Evolutionary conservation across 768 basidiomycete genomes (phyloP).

Genomic region (Nidularia sp.): DNA sequence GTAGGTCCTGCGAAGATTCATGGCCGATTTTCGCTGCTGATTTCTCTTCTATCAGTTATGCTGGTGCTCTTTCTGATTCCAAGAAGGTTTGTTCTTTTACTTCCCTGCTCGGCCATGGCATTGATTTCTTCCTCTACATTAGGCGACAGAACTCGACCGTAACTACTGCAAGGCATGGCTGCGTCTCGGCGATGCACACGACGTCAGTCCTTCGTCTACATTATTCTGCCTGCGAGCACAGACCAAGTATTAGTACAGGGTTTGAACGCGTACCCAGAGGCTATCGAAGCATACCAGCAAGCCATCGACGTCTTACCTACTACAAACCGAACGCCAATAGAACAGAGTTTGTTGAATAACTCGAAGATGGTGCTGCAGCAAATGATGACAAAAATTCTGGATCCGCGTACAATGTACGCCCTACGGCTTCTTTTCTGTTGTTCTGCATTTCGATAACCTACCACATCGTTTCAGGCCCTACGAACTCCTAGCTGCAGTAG

Average conservation of each 20-base stretch:
- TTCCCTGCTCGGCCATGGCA: too few relatives aligned
- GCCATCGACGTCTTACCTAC: conserved; percentile 3
- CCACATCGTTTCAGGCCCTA: conserved; percentile 3
- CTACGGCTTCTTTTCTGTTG: background rate
- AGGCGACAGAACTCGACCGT: conserved; percentile 6
- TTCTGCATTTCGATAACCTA: background rate
- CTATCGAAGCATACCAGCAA: conserved; percentile 14
- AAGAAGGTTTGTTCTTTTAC: background rate
- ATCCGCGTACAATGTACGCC: conserved; percentile 8
- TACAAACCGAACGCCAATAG: background rate
- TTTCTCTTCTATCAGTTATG: background rate
- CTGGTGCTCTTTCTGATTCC: background rate
- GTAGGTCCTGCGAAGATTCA: conserved; percentile 9
- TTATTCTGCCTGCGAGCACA: background rate
- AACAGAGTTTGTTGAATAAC: background rate
- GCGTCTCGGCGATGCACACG: conserved; percentile 9
- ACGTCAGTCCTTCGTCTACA: conserved; percentile 2
- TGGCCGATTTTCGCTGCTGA: background rate
- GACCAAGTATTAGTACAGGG: conserved; percentile 6
- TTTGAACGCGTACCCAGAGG: conserved; percentile 10
- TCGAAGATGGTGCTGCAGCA: conserved; percentile 5
- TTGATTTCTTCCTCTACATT: background rate
- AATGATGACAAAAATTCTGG: conserved; percentile 10
- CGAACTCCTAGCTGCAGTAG: conserved; percentile 10
- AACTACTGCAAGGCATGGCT: conserved; percentile 11